Conservation (phyloP, 2,329 filamentous ascomycete genomes). For the Ceratocystiopsis sp. region DNA sequence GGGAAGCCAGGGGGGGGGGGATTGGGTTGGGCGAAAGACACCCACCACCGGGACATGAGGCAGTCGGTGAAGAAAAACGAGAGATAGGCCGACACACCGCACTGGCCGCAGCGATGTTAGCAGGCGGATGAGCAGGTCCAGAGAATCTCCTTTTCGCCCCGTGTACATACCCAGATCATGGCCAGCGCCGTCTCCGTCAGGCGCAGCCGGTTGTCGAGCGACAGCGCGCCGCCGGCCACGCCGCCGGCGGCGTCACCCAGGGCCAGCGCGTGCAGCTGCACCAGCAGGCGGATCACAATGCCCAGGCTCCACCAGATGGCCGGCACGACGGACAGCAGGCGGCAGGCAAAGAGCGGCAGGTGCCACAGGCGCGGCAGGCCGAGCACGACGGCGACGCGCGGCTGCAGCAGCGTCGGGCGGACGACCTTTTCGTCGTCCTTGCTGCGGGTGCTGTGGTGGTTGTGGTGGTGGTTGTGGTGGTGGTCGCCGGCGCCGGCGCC, state of each 20-base stretch:
- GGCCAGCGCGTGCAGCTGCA: constrained; percentile 32
- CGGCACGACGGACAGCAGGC: constrained; percentile 54
- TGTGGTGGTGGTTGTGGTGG: neutral
- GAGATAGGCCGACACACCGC: constrained; percentile 58
- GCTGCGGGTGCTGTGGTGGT: constrained; percentile 2
- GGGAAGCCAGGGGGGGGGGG: neutral
- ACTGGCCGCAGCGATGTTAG: constrained; percentile 26
- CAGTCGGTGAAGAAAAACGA: constrained; percentile 75
- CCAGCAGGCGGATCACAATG: constrained; percentile 49
- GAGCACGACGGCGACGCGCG: constrained; percentile 61
- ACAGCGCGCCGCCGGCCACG: neutral
- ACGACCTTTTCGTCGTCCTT: constrained; percentile 6
- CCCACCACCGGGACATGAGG: constrained; percentile 66
- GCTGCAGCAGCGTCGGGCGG: constrained; percentile 41
- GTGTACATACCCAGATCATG: constrained; percentile 46
- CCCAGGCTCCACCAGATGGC: constrained; percentile 56
- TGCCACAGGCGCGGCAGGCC: constrained; percentile 60
- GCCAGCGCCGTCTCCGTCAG: constrained; percentile 55
- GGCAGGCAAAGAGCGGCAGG: constrained; percentile 52
- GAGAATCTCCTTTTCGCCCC: too few species aligned
- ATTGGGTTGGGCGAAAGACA: too few species aligned
- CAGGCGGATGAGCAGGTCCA: neutral
- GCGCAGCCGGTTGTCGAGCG: constrained; percentile 29
- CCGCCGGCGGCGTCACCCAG: neutral
- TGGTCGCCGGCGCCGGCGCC: neutral